Conservation (phyloP, 2,329 filamentous ascomycete genomes). For the Arachnopeziza araneosa region DNA sequence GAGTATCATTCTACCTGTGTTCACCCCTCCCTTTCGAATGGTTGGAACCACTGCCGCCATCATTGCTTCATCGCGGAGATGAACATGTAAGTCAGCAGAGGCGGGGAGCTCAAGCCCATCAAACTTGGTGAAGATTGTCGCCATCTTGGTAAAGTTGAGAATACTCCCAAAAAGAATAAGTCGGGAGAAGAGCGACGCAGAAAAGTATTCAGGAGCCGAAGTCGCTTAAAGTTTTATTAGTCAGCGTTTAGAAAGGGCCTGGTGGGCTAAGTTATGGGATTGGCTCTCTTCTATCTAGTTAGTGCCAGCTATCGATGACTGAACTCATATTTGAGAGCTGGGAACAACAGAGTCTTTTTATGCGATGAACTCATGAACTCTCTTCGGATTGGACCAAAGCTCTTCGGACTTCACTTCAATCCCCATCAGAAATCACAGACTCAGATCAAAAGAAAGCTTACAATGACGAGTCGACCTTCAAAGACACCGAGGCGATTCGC, state of each 20-base stretch:
- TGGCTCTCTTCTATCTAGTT: too few species aligned
- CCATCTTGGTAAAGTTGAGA: not conserved
- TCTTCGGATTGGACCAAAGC: not conserved
- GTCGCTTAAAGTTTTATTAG: too few species aligned
- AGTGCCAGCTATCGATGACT: not conserved
- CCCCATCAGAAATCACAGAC: not conserved
- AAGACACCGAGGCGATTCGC: slow-evolving; percentile 43
- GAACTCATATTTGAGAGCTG: not conserved
- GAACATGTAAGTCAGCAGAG: slow-evolving; percentile 58
- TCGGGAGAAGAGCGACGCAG: too few species aligned
- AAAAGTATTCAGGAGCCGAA: too few species aligned
- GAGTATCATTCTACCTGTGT: slow-evolving; percentile 26
- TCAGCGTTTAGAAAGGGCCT: too few species aligned
- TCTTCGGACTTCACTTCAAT: not conserved
- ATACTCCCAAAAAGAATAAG: too few species aligned
- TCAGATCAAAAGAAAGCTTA: slow-evolving; percentile 7
- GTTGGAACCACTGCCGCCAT: slow-evolving; percentile 52
- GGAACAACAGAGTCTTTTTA: not conserved
- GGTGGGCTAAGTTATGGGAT: too few species aligned
- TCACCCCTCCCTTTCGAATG: slow-evolving; percentile 57
- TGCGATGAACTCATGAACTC: not conserved
- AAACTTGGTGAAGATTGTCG: slow-evolving; percentile 19
- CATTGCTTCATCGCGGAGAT: slow-evolving; percentile 62
- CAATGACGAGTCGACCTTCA: slow-evolving; percentile 18
- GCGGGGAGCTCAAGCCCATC: slow-evolving; percentile 50